Evolutionary conservation across 177 flowering plant species (phyloP), one percentile per base, ranked within the genome.

Genomic region (Vitis hybrid): DNA sequence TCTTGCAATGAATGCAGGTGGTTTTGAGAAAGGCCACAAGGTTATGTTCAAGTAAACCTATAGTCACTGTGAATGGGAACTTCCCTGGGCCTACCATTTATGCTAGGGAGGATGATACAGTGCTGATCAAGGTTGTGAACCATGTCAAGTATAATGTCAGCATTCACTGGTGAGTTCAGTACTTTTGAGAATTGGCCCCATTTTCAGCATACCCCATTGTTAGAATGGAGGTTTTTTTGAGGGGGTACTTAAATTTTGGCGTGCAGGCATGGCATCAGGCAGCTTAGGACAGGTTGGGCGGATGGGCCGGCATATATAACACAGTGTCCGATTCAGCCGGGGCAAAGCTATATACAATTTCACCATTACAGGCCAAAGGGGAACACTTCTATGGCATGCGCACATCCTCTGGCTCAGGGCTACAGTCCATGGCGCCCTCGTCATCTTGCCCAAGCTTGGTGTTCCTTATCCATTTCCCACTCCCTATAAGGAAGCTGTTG

Each of bases 281-380:
- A 79, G 32, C 34, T 73, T 14, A 6, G 74, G 51, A 80, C 74
- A 6, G 78, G 83, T 19, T 80, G 83, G 83, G 78, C 80, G 0
- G 83, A 80, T 62, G 83, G 83, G 1, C 80, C 83, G 4, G 83
- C 80, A 1, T 77, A 71, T 48, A 72, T 80, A 68, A 77, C 83
- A 1, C 83, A 80, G 54, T 80, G 83, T 59, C 83, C 83, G 2
- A 74, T 80, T 51, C 80, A 74, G 50, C 70, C 80, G 10, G 78
- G 74, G 6, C 78, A 77, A 17, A 48, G 2, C 9, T 80, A 71
- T 23, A 51, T 74, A 80, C 76, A 80, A 74, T 51, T 80, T 80
- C 70, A 80, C 80, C 8, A 1, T 80, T 26, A 71, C 76, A 0
- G 78, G 76, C 11, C 83, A 80, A 23, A 61, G 78, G 26, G 83